These are phyloP conservation scores for Xylaria sp. DNA, from an alignment of 2,329 filamentous ascomycete genomes.

Conservation along the genomic window DNA sequence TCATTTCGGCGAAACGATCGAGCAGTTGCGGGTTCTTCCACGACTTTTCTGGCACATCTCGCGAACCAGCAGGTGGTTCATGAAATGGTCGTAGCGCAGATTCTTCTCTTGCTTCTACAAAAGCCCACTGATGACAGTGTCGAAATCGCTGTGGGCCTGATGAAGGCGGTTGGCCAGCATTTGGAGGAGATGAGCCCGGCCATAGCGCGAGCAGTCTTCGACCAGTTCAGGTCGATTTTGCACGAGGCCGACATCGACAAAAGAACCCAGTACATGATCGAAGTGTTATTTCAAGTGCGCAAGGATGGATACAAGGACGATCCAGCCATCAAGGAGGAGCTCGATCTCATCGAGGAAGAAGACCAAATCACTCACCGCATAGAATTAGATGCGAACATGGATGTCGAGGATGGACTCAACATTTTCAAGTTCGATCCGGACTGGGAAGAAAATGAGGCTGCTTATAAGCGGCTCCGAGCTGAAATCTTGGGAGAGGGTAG, in stretches of 20 bases:
- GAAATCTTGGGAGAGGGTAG: constrained; percentile 96
- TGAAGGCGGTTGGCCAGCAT: constrained; percentile 91
- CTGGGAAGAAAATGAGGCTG: constrained; percentile 89
- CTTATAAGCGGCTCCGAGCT: constrained; percentile 89
- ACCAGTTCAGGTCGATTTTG: constrained; percentile 93
- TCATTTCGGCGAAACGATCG: constrained; percentile 97
- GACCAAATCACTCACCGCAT: constrained; percentile 95
- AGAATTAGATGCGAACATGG: constrained; percentile 83
- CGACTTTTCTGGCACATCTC: constrained; percentile 93
- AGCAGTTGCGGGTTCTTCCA: constrained; percentile 90
- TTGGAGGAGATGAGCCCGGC: constrained; percentile 93
- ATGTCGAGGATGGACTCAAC: constrained; percentile 87
- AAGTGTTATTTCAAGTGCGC: constrained; percentile 94
- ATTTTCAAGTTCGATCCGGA: constrained; percentile 94
- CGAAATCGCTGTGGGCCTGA: constrained; percentile 95
- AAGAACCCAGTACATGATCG: constrained; percentile 98
- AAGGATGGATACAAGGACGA: constrained; percentile 98
- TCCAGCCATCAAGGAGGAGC: constrained; percentile 86
- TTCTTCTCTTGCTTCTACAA: constrained; percentile 88
- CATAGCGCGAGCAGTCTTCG: constrained; percentile 90
- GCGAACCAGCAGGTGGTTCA: constrained; percentile 97
- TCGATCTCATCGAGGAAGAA: constrained; percentile 96
- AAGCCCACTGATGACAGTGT: constrained; percentile 98
- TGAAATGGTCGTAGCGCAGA: constrained; percentile 92
- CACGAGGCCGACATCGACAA: constrained; percentile 98